These are phyloP conservation scores for Leavenworthia alabamica DNA, from an alignment of 345 rosid genomes.

Conservation along the genomic window DNA sequence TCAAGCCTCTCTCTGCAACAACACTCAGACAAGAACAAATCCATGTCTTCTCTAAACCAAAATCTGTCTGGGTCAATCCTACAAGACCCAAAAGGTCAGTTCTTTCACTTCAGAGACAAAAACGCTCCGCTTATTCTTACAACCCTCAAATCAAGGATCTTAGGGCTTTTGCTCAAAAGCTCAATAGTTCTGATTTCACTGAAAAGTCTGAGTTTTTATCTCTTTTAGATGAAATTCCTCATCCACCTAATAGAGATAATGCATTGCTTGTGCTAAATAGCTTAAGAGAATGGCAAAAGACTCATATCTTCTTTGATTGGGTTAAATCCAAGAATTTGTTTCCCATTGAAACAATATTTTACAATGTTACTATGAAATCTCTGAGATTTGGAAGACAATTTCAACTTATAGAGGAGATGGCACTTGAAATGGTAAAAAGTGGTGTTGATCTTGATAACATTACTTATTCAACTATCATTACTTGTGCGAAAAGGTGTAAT, in stretches of 20 bases:
- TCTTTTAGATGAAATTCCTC: constrained; percentile 50
- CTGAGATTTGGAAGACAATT: constrained; percentile 83
- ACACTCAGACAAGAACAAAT: constrained; percentile 45
- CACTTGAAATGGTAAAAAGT: constrained; percentile 71
- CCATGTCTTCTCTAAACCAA: constrained; percentile 55
- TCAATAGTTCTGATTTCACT: constrained; percentile 43
- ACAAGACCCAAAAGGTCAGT: constrained; percentile 75
- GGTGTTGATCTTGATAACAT: constrained; percentile 79
- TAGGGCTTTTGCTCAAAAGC: constrained; percentile 60
- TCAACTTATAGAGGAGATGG: constrained; percentile 69
- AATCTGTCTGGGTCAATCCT: constrained; percentile 83
- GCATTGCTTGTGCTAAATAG: constrained; percentile 63
- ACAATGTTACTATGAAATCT: constrained; percentile 76
- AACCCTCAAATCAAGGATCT: constrained; percentile 60
- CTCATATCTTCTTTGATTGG: constrained; percentile 68
- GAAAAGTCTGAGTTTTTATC: constrained; percentile 44
- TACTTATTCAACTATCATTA: constrained; percentile 87
- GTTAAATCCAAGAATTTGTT: constrained; percentile 54
- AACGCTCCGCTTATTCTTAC: constrained; percentile 51
- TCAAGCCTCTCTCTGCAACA: constrained; percentile 65
- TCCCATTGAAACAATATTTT: constrained; percentile 79
- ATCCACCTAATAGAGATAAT: constrained; percentile 52
- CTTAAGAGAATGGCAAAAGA: constrained; percentile 63
- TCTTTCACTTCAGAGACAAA: constrained; percentile 77
- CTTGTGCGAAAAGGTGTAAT: constrained; percentile 74